Evolutionary conservation across 2,329 filamentous ascomycete genomes (phyloP), one percentile per base, ranked within the genome.

Genomic region (Neonectria sp.): DNA sequence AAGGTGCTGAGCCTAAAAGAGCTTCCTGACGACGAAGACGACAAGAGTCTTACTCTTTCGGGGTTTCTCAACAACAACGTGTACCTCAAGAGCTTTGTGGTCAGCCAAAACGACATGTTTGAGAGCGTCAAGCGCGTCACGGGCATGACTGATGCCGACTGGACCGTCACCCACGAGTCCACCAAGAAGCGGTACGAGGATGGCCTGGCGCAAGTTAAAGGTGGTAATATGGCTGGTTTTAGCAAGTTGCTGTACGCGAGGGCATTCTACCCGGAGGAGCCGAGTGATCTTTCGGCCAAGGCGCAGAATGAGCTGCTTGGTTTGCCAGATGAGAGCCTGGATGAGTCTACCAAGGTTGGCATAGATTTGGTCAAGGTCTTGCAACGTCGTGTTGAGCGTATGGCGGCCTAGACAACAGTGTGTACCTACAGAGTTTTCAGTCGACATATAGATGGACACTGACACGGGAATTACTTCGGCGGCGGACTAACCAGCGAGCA

Each of bases 21-120:
- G 46, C 60, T 81, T 80, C 84, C 67, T 85, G 83, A 48, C 77
- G 81, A 59, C 74, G 1, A 77, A n/a, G 46, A 67, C 2, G 72
- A 77, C 21, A 13, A 55, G 2, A 21, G 82, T 77, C 48, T 78
- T 5, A 68, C 72, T 2, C 73, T 84, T 0, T 89, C 24, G 76
- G 79, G 7, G 69, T 80, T 69, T 66, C 78, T n/a, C 11, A 88
- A 90, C 76, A 81, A 83, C 58, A 65, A 70, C 3, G 71, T 90
- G 6, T 87, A 84, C 69, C 63, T 90, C n/a, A 81, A 80, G 40
- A 89, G 86, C 53, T 92, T 91, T 78, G 74, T 79, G 1, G 68
- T 91, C 63, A 88, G 78, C 67, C 91, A 93, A 75, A 83, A 82
- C 29, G 90, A 93, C 8, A 91, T 93, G 79, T 84, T 92, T 66